These are phyloP conservation scores for Penicillium arizonense DNA, from an alignment of 495 filamentous ascomycete genomes.

Conservation along the genomic window DNA sequence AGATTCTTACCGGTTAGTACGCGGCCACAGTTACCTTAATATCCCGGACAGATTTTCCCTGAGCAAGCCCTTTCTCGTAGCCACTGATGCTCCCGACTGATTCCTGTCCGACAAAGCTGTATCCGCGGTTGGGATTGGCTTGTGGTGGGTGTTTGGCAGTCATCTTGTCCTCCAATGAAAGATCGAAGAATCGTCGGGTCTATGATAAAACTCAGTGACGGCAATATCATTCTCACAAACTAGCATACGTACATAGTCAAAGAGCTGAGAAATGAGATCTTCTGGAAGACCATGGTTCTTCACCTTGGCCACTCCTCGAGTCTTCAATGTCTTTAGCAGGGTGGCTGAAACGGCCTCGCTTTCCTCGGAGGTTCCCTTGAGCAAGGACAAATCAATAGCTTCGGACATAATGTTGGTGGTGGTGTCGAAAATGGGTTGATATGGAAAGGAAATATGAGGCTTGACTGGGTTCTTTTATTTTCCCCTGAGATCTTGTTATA, in stretches of 20 bases:
- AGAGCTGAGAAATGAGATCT: constrained; percentile 19
- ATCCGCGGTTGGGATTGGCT: constrained; percentile 54
- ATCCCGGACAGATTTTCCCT: constrained; percentile 22
- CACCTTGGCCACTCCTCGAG: constrained; percentile 21
- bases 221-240: background rate
- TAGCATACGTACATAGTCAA: constrained; percentile 24
- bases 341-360: constrained; percentile 10
- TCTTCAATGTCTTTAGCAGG: constrained; percentile 19
- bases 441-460: too few relatives aligned
- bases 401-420: constrained; percentile 9
- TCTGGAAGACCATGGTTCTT: constrained; percentile 28
- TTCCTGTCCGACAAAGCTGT: constrained; percentile 47
- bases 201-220: background rate
- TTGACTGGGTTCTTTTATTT: too few relatives aligned
- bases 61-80: constrained; percentile 33
- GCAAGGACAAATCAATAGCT: constrained; percentile 19
- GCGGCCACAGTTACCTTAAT: constrained; percentile 18
- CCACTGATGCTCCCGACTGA: constrained; percentile 57
- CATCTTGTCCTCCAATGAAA: constrained; percentile 40
- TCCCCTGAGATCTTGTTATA: too few relatives aligned
- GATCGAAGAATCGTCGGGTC: constrained; percentile 37
- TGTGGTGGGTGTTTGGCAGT: constrained; percentile 57
- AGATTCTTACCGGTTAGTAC: background rate
- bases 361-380: constrained; percentile 24
- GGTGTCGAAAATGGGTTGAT: background rate